Conservation (phyloP, 2,329 filamentous ascomycete species). For the Tolypocladium endophyticum region DNA sequence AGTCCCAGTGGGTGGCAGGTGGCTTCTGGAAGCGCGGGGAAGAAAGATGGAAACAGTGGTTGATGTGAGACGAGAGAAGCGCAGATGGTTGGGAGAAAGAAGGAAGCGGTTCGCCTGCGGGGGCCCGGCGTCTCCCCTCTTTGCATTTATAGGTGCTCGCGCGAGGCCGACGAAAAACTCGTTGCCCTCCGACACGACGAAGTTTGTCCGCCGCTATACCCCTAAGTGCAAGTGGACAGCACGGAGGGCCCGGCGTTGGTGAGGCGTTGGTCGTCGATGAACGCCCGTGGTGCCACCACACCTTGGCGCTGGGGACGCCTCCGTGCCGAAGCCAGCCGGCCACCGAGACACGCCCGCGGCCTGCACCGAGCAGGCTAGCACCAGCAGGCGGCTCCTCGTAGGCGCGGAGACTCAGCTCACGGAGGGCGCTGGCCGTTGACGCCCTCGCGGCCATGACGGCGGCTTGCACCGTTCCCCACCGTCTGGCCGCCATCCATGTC, state of each 20-base stretch:
- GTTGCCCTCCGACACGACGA: slow-evolving; percentile 1
- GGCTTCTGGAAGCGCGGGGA: slow-evolving; percentile 2
- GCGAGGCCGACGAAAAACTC: slow-evolving; percentile 2
- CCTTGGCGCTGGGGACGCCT: slow-evolving; percentile 3
- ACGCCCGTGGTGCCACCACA: slow-evolving; percentile 6
- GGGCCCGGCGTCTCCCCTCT: background rate
- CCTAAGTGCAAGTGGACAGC: slow-evolving; percentile 46
- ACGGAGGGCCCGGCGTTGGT: slow-evolving; percentile 5
- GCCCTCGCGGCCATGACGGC: background rate
- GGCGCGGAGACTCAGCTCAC: background rate
- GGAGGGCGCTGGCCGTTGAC: background rate
- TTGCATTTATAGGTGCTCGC: slow-evolving; percentile 1
- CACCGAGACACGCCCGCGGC: background rate
- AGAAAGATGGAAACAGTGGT: too few species aligned
- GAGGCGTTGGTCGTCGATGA: slow-evolving; percentile 5
- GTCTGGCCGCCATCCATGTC: background rate
- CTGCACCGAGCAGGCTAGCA: background rate
- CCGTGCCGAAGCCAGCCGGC: background rate
- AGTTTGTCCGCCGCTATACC: slow-evolving; percentile 31
- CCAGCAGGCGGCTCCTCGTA: too few species aligned
- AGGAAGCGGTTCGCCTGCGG: background rate
- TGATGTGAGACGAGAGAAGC: background rate
- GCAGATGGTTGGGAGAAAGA: background rate
- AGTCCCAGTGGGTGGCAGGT: background rate
- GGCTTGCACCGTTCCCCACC: background rate